Evolutionary conservation across 163 green algal genomes (phyloP).

Genomic region (Scenedesmus sp.): DNA sequence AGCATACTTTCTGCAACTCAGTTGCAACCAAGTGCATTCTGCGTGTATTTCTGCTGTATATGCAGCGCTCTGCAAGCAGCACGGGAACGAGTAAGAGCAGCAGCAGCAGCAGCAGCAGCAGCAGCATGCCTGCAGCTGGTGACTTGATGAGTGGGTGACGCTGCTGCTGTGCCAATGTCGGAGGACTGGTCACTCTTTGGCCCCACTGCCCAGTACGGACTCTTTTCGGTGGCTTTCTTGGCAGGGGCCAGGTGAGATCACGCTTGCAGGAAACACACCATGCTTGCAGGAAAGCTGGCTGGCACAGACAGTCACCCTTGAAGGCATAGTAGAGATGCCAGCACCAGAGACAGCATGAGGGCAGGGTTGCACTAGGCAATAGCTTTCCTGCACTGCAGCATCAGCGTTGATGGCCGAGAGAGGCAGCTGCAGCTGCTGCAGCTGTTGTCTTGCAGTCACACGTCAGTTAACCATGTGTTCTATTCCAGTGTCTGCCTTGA

Average conservation of each 20-base stretch:
- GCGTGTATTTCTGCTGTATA: not conserved
- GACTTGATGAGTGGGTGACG: not conserved
- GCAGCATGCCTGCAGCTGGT: not conserved
- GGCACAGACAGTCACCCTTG: not conserved
- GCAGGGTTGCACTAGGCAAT: too few relatives aligned
- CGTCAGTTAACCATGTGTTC: too few relatives aligned
- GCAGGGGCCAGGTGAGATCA: conserved; percentile 8
- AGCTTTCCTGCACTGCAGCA: too few relatives aligned
- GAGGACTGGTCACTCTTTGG: not conserved
- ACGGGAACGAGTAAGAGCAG: not conserved
- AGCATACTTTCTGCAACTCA: not conserved
- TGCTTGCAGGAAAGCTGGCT: not conserved
- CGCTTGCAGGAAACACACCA: not conserved
- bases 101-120: not conserved
- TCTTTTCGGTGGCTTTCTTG: conserved; percentile 37
- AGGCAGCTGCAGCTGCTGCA: too few relatives aligned
- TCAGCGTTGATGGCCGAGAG: too few relatives aligned
- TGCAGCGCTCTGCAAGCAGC: not conserved
- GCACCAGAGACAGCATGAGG: too few relatives aligned
- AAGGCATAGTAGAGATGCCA: not conserved
- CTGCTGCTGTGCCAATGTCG: conserved; percentile 21
- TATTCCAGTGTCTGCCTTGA: too few relatives aligned
- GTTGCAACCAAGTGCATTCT: not conserved
- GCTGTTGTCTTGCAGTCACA: too few relatives aligned
- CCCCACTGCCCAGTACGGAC: not conserved